Percentiles rank a stretch among this genome's conserved stretches.
phyloP scores from a whole-genome alignment of 495 filamentous ascomycete species.

The Trichoderma asperelloides region DNA sequence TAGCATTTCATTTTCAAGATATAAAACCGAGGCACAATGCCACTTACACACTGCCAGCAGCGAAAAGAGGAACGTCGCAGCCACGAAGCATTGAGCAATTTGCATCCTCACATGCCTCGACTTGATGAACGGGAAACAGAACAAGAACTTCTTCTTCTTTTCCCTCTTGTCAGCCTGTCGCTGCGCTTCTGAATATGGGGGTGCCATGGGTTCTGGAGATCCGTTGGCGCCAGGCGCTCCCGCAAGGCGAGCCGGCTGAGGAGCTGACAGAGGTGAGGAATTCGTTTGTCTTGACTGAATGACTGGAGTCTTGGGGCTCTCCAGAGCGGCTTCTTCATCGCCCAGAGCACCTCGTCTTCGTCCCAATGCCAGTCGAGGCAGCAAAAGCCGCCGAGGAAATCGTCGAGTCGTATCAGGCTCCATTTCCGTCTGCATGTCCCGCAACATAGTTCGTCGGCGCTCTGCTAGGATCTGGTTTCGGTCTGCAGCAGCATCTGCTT shows the following conservation, averaged over 20 bases:
- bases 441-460: neutral
- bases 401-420: neutral
- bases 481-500: neutral
- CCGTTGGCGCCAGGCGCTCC: neutral
- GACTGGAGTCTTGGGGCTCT: neutral
- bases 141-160: conserved; percentile 35
- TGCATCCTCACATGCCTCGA: conserved; percentile 44
- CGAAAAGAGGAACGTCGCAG: conserved; percentile 43
- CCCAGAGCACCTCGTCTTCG: neutral
- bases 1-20: conserved; percentile 8
- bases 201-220: neutral
- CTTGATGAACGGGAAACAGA: conserved; percentile 45
- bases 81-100: conserved; percentile 49
- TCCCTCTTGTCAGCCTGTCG: conserved; percentile 9
- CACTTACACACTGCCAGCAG: conserved; percentile 52
- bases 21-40: neutral
- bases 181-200: neutral
- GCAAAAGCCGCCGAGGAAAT: neutral
- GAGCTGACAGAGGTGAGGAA: neutral
- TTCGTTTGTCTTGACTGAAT: neutral
- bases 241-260: neutral
- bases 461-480: neutral
- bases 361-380: neutral
- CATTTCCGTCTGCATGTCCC: neutral
- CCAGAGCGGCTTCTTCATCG: neutral